Base-by-base conservation (phyloP, 129 eudicot species). In the Daucus carota region DNA sequence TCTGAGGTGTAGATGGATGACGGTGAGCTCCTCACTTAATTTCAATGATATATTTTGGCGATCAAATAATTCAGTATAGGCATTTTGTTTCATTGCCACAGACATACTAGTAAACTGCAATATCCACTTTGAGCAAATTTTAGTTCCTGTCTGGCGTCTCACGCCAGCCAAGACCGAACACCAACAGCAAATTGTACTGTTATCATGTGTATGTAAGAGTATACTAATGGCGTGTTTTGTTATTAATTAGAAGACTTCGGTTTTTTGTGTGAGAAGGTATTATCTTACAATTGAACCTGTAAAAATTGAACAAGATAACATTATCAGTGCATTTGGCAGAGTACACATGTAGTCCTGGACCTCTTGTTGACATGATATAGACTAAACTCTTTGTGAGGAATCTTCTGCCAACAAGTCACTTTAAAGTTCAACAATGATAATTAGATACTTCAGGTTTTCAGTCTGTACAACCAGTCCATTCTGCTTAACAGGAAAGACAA, bases 1-100 rank as follows among this genome's bases (percentile, higher is more conserved):
- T 74, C 83, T 92, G 77, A 87, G 98, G 75, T 92, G 98, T 82
- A 82, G 88, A 75, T 92, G 98, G 98, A 83, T 92, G 92, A 83
- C 77, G 89, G 98, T 92, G 81, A 90, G 96, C 75, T 74, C 44
- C 33, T 22, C n/a, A 36, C 47, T 70, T 8, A 40, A 62, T 13
- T 70, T 22, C 31, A 22, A 11, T 40, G 7, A 70, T 40, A 40
- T 70, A 34, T 18, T 22, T 67, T 67, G 29, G 70, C 38, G 9
- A 24, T n/a, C 13, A 57, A n/a, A 57, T 57, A 57, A 57, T 24
- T 12, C 31, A 63, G 70, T 38, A 59, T 26, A 2, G 10, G 10
- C 66, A 11, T 59, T 59, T 59, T 1, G 66, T 59, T 59, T 59
- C 33, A 59, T 26, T 59, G 33, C 66, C 32, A 26, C 66, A 59